Conservation (phyloP, 2,329 filamentous ascomycete genomes). For the Furcasterigmium sp. region DNA sequence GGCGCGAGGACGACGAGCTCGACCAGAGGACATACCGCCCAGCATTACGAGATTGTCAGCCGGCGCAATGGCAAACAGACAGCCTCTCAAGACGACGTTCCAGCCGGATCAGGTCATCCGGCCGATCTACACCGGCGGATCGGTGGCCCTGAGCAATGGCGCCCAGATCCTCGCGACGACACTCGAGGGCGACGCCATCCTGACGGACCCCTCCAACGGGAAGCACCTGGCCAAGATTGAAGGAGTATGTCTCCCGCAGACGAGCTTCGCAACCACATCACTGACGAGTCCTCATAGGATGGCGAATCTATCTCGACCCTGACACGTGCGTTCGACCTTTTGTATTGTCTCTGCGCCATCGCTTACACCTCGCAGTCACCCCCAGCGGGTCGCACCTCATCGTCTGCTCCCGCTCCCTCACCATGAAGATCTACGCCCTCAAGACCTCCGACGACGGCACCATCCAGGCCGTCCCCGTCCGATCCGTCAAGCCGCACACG, state of each 20-base stretch:
- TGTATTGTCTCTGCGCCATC: not conserved
- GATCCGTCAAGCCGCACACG: conserved; percentile 82
- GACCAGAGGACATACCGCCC: not conserved
- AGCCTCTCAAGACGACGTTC: conserved; percentile 79
- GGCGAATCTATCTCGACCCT: conserved; percentile 71
- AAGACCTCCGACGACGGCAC: conserved; percentile 50
- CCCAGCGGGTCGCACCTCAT: conserved; percentile 84
- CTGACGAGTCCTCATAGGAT: conserved; percentile 47
- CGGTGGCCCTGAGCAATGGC: conserved; percentile 74
- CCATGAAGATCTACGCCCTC: conserved; percentile 86
- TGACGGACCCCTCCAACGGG: conserved; percentile 81
- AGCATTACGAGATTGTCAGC: not conserved
- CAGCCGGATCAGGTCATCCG: conserved; percentile 77
- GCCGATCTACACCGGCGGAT: conserved; percentile 90
- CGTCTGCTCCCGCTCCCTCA: conserved; percentile 89
- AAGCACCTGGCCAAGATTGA: conserved; percentile 80
- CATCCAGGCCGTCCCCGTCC: conserved; percentile 62
- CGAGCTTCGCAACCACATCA: conserved; percentile 5
- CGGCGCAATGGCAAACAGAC: conserved; percentile 52
- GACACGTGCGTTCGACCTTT: conserved; percentile 4
- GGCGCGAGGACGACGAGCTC: not conserved
- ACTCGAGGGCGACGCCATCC: conserved; percentile 83
- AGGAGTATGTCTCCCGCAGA: conserved; percentile 52
- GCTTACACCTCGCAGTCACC: conserved; percentile 55
- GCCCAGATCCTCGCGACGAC: conserved; percentile 82